Evolutionary conservation across 2,329 filamentous ascomycete genomes (phyloP).

Genomic region (Emergomyces orientalis): DNA sequence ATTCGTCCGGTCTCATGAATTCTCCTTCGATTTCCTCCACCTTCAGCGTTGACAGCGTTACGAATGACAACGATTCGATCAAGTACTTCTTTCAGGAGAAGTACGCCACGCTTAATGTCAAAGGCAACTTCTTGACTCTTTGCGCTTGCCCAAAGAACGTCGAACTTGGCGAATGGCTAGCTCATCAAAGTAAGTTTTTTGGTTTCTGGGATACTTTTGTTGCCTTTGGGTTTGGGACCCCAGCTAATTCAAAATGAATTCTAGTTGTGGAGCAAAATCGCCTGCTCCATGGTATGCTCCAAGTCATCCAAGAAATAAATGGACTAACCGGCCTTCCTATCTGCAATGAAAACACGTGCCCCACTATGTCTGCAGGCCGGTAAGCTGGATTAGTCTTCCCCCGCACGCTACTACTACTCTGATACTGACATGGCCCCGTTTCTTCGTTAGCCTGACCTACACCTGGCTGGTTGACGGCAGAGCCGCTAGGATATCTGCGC

Average conservation of each 20-base stretch:
- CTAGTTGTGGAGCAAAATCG: constrained; percentile 87
- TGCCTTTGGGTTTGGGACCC: not conserved
- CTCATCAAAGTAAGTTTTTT: constrained; percentile 67
- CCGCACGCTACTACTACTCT: not conserved
- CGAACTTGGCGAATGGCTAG: constrained; percentile 90
- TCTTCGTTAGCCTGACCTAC: constrained; percentile 65
- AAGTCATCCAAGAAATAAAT: constrained; percentile 79
- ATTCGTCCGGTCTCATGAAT: constrained; percentile 25
- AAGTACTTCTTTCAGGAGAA: constrained; percentile 46
- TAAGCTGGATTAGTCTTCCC: constrained; percentile 43
- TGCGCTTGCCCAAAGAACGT: constrained; percentile 89
- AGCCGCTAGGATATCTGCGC: constrained; percentile 84
- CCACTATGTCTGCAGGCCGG: constrained; percentile 89
- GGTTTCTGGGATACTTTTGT: not conserved
- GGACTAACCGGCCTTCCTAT: constrained; percentile 63
- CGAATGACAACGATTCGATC: constrained; percentile 33
- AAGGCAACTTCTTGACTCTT: constrained; percentile 94
- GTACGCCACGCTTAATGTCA: constrained; percentile 74
- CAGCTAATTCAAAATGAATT: constrained; percentile 3
- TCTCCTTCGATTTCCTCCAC: constrained; percentile 33
- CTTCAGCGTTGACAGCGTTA: constrained; percentile 29
- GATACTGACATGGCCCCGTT: not conserved
- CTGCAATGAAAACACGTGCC: constrained; percentile 76
- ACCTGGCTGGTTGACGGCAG: constrained; percentile 88
- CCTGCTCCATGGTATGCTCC: constrained; percentile 78